Base-by-base conservation (phyloP, 768 basidiomycete genomes). In the Sarcodon sp. region DNA sequence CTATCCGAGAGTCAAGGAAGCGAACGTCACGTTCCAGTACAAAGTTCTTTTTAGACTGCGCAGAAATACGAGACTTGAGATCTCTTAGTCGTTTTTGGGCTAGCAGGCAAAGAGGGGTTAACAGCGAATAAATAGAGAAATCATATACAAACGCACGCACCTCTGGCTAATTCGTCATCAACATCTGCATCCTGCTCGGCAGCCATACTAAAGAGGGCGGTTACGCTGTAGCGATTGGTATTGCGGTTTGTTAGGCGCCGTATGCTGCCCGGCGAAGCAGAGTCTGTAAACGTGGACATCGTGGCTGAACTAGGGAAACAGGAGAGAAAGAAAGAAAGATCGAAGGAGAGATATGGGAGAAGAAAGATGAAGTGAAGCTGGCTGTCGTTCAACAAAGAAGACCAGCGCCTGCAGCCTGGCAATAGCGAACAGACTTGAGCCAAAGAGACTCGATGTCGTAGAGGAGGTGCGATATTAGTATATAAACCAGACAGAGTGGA, bases 21-120 rank as follows among this genome's bases (percentile, higher is more conserved):
- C 96, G 85, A 33, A 99, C 96, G 64, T 99, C 96, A 41, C 96
- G 84, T 64, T 99, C 96, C 9, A 99, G 77, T 36, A 99, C 96
- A 58, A 99, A 99, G 69, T 99, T 99, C 80, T 97, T 98, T 76
- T 99, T 99, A 47, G 90, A 93, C 68, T 98, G 96, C 0, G 91
- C 87, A 11, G 96, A 98, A 51, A 99, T 99, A 61, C 92, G 87
- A 27, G 84, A 79, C 69, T 99, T 99, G 53, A 99, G 75, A 57
- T 99, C 96, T 32, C 96, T 76, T 32, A 99, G 71, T 43, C 94
- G 90, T 66, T 94, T 97, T 71, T 99, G 96, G 44, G 96, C 96
- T 91, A 61, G 45, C 46, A 48, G 52, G 37, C 15, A 47, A 54
- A 37, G 35, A n/a, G 39, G 7, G 21, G 21, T 27, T 27, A 31